A percentile compares a stretch with the other conserved stretches of the same genome.
These are phyloP conservation scores for Coemansia sp. DNA, from an alignment of 192 early-diverging fungal genomes.

Conservation along the genomic window DNA sequence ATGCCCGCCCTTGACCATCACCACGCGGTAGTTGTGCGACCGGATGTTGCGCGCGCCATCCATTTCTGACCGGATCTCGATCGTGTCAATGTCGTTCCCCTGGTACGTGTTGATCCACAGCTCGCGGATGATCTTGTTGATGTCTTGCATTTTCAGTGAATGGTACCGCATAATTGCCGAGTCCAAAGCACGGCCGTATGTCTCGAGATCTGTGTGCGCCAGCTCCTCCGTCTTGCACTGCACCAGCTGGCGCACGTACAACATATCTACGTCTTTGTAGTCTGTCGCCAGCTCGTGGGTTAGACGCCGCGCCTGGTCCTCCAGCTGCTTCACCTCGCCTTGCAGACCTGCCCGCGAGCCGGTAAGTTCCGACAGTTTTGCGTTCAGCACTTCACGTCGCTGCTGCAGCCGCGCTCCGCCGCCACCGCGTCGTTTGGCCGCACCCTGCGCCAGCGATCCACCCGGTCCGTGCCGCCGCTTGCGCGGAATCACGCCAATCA, in stretches of 20 bases:
- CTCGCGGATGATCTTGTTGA: conserved; percentile 95
- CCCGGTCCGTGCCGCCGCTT: conserved; percentile 29
- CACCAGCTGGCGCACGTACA: conserved; percentile 68
- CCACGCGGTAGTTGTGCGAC: conserved; percentile 88
- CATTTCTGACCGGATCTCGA: conserved; percentile 90
- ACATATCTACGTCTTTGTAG: conserved; percentile 73
- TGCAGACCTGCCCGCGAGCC: conserved; percentile 56
- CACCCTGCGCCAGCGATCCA: conserved; percentile 1
- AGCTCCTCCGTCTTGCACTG: conserved; percentile 76
- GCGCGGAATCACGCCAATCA: conserved; percentile 17
- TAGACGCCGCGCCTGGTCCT: conserved; percentile 65
- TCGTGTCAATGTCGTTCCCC: conserved; percentile 94
- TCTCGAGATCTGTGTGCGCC: conserved; percentile 78
- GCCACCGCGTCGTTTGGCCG: conserved; percentile 22
- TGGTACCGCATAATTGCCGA: conserved; percentile 88
- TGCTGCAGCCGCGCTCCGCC: conserved; percentile 35
- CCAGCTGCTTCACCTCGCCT: conserved; percentile 82
- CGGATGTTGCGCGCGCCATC: conserved; percentile 69
- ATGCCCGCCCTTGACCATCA: conserved; percentile 85
- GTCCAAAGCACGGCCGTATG: conserved; percentile 82
- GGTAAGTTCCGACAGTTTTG: conserved; percentile 39
- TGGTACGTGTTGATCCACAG: conserved; percentile 96
- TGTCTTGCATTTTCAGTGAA: conserved; percentile 91
- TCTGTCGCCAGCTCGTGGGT: conserved; percentile 66
- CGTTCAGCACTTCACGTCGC: conserved; percentile 40